Evolutionary conservation across 805 yeast species (phyloP).

Genomic region (Hanseniaspora thailandica): DNA sequence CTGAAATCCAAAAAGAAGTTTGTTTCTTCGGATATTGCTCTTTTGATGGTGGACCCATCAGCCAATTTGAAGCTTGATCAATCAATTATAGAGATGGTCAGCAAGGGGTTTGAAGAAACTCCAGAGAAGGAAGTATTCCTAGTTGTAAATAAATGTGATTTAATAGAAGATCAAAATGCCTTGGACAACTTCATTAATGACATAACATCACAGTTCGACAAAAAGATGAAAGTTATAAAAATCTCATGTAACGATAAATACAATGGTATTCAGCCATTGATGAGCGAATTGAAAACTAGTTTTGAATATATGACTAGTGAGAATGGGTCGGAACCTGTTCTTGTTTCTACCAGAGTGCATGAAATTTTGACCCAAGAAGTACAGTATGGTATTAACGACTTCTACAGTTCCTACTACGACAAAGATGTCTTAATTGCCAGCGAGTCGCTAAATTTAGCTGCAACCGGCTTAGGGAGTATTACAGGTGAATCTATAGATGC

Average conservation of each 20-base stretch:
- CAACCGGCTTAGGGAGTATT: conserved; percentile 81
- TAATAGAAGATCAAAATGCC: conserved; percentile 22
- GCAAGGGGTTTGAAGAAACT: conserved; percentile 21
- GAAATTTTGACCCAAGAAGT: conserved; percentile 71
- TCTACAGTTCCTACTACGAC: conserved; percentile 35
- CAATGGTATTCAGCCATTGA: conserved; percentile 43
- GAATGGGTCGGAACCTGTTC: conserved; percentile 51
- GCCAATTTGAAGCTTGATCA: conserved; percentile 26
- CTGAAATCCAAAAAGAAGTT: conserved; percentile 57
- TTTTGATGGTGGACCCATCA: conserved; percentile 41
- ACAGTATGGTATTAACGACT: conserved; percentile 59
- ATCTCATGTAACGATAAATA: conserved; percentile 52
- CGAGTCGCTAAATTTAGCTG: conserved; percentile 60
- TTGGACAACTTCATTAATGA: conserved; percentile 1
- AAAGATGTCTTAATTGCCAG: conserved; percentile 69
- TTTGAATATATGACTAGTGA: conserved; percentile 37
- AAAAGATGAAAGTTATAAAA: conserved; percentile 22
- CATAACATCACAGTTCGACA: conserved; percentile 21
- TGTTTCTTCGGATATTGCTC: conserved; percentile 52
- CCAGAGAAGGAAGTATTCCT: conserved; percentile 28
- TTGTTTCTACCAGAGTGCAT: conserved; percentile 61
- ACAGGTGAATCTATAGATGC: conserved; percentile 83
- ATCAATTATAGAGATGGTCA: conserved; percentile 15
- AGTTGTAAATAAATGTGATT: conserved; percentile 52
- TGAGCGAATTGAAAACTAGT: conserved; percentile 32